phyloP scores from a whole-genome alignment of 2,329 filamentous ascomycete genomes.

The Lojkania enalia region DNA sequence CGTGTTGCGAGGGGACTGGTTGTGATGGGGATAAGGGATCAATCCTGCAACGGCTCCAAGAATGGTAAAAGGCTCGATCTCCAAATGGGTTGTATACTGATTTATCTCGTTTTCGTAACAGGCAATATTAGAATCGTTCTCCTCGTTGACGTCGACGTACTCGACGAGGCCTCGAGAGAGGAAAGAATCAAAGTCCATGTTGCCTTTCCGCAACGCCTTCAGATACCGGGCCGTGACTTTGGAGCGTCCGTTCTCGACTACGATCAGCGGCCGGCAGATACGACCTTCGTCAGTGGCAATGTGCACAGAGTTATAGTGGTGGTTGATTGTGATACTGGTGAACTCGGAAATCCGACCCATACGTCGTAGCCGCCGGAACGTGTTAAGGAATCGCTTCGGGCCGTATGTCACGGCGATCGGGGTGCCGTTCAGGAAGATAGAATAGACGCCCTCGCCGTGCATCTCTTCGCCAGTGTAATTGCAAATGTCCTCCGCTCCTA shows the following conservation, averaged over 20 bases:
- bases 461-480: constrained; percentile 83
- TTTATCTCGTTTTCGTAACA: constrained; percentile 85
- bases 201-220: constrained; percentile 78
- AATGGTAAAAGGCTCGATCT: constrained; percentile 97
- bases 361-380: constrained; percentile 83
- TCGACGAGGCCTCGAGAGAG: constrained; percentile 87
- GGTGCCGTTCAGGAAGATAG: constrained; percentile 94
- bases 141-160: constrained; percentile 97
- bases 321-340: constrained; percentile 94
- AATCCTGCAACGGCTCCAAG: constrained; percentile 93
- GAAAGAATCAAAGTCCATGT: constrained; percentile 91
- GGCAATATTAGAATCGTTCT: constrained; percentile 93
- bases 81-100: constrained; percentile 84
- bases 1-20: constrained; percentile 97
- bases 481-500: constrained; percentile 82
- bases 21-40: constrained; percentile 98
- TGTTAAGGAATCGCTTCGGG: constrained; percentile 82
- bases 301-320: constrained; percentile 87
- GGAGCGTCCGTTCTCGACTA: constrained; percentile 85
- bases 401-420: constrained; percentile 84
- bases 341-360: constrained; percentile 94
- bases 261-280: constrained; percentile 93
- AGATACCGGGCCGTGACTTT: constrained; percentile 80
- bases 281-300: constrained; percentile 96
- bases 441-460: constrained; percentile 79